Evolutionary conservation across 495 filamentous ascomycete species (phyloP).

Genomic region (Aspergillus coremiiformis): DNA sequence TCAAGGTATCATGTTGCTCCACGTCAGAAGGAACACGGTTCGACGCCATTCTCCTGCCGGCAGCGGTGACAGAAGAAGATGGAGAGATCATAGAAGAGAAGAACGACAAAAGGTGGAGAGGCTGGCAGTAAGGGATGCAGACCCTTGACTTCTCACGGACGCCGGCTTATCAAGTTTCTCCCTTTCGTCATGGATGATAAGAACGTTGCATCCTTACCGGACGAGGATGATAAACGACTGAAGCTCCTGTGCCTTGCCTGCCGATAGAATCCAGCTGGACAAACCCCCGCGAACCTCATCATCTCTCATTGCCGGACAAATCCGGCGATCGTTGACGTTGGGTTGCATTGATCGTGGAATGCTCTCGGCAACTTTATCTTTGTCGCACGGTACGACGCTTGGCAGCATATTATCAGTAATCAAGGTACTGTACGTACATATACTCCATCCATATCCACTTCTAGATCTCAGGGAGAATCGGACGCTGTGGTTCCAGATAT

Average conservation of each 20-base stretch:
- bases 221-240: not conserved
- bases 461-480: no score
- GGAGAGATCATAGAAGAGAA: not conserved
- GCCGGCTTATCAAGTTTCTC: not conserved
- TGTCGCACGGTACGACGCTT: not conserved
- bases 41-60: constrained; percentile 11
- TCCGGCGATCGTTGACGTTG: constrained; percentile 5
- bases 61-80: not conserved
- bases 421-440: no score
- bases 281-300: constrained; percentile 6
- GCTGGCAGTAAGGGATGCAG: not conserved
- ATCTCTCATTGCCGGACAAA: not conserved
- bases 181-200: constrained; percentile 1
- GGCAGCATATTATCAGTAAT: no score
- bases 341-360: not conserved
- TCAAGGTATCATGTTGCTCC: constrained; percentile 10
- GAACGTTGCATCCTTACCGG: not conserved
- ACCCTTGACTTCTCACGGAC: not conserved
- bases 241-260: not conserved
- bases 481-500: no score
- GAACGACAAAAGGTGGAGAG: not conserved
- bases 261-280: not conserved
- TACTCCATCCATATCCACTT: no score
- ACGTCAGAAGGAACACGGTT: constrained; percentile 4
- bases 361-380: not conserved